Conservation (phyloP, 305 asterid species). For the Plantago lanceolata region DNA sequence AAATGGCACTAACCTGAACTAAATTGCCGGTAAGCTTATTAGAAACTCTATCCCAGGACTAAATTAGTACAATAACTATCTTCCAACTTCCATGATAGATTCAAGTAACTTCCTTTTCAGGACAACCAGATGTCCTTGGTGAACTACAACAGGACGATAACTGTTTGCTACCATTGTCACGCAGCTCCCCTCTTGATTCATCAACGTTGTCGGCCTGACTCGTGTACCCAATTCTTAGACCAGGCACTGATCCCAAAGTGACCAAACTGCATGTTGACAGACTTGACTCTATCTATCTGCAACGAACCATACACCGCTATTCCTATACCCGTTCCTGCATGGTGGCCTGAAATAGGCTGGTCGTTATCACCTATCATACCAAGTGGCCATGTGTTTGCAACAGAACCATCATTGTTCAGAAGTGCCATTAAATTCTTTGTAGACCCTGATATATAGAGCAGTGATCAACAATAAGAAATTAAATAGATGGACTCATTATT, state of each 20-base stretch:
- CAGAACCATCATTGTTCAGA: slow-evolving; percentile 83
- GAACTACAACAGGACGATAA: slow-evolving; percentile 92
- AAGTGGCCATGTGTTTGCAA: slow-evolving; percentile 97
- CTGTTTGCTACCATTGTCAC: slow-evolving; percentile 85
- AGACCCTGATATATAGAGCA: slow-evolving; percentile 29
- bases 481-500: too few relatives aligned
- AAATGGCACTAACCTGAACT: too few relatives aligned
- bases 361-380: slow-evolving; percentile 49
- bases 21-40: too few relatives aligned
- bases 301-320: slow-evolving; percentile 83
- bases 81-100: too few relatives aligned
- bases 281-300: slow-evolving; percentile 74
- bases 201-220: slow-evolving; percentile 87
- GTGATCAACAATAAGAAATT: not conserved
- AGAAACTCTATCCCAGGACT: too few relatives aligned
- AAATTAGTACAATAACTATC: too few relatives aligned
- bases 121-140: slow-evolving; percentile 70
- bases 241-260: slow-evolving; percentile 94
- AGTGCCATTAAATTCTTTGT: slow-evolving; percentile 85
- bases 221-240: slow-evolving; percentile 88
- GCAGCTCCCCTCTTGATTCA: slow-evolving; percentile 74
- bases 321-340: slow-evolving; percentile 48
- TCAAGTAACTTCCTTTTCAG: slow-evolving; percentile 70
- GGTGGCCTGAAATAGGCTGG: slow-evolving; percentile 35
- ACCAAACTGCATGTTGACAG: slow-evolving; percentile 92